A percentile compares a stretch with the other conserved stretches of the same genome.
Evolutionary conservation across 352 stramenopile genomes (phyloP).

Genomic region (Globisporangium recalcitrans): DNA sequence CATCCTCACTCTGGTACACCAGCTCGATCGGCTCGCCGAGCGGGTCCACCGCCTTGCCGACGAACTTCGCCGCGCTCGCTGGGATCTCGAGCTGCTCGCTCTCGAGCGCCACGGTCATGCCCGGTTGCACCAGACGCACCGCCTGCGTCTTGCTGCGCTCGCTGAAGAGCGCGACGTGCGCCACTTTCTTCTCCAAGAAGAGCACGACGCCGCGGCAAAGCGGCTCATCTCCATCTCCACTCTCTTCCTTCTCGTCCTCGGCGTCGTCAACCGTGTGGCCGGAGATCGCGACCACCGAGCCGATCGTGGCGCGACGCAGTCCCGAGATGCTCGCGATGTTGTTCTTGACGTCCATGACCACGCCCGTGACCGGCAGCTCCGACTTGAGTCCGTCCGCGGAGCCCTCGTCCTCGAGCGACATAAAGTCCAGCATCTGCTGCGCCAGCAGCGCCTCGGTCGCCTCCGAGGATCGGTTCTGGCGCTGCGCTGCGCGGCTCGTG

Average conservation of each 20-base stretch:
- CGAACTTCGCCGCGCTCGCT: conserved; percentile 38
- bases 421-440: conserved; percentile 71
- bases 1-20: conserved; percentile 13
- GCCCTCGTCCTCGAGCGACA: conserved; percentile 33
- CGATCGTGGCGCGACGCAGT: conserved; percentile 61
- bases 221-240: neutral
- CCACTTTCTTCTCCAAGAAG: conserved; percentile 53
- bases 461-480: conserved; percentile 25
- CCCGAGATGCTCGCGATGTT: conserved; percentile 68
- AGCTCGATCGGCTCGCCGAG: conserved; percentile 34
- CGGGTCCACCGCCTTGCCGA: conserved; percentile 43
- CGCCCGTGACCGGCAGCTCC: conserved; percentile 38
- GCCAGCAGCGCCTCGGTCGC: conserved; percentile 48
- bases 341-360: conserved; percentile 69
- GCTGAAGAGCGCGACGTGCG: conserved; percentile 53
- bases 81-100: conserved; percentile 45
- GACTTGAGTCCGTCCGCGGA: neutral
- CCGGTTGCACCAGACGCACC: conserved; percentile 30
- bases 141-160: conserved; percentile 20
- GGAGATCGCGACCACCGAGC: conserved; percentile 57
- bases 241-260: neutral
- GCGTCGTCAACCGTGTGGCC: conserved; percentile 14
- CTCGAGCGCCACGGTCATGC: conserved; percentile 59
- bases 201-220: conserved; percentile 49
- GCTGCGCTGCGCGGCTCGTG: conserved; percentile 15